A percentile compares a stretch with the other conserved stretches of the same genome.
Evolutionary conservation across 2,329 filamentous ascomycete genomes (phyloP).

Genomic region (Diplodia seriata): DNA sequence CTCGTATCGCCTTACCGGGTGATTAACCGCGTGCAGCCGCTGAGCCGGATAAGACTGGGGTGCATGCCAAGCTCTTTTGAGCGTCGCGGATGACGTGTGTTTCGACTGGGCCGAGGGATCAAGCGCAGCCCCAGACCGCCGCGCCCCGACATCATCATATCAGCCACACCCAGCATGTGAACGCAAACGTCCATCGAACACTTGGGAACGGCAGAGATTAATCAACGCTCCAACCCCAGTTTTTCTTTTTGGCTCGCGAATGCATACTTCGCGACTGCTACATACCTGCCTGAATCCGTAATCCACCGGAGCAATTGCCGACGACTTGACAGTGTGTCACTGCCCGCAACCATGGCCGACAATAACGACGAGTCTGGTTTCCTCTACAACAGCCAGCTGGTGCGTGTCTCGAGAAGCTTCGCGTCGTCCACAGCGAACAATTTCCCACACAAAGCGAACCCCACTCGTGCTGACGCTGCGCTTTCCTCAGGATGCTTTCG

Average conservation of each 20-base stretch:
- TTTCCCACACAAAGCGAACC: background rate
- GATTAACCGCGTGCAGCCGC: constrained; percentile 7
- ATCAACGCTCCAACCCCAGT: background rate
- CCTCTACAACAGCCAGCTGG: constrained; percentile 44
- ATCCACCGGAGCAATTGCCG: background rate
- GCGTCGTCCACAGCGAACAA: background rate
- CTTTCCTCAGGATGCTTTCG: constrained; percentile 49
- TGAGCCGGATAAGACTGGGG: constrained; percentile 3
- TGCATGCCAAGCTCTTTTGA: constrained; percentile 29
- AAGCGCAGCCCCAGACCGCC: background rate
- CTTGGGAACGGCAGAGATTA: background rate
- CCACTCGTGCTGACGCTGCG: background rate
- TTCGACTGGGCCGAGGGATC: constrained; percentile 3
- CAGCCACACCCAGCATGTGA: constrained; percentile 4
- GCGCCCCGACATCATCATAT: constrained; percentile 4
- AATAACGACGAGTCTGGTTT: constrained; percentile 37
- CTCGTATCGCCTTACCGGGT: constrained; percentile 20
- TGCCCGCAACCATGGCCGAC: constrained; percentile 22
- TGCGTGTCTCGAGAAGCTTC: constrained; percentile 11
- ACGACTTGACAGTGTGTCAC: background rate
- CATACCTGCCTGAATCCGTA: background rate
- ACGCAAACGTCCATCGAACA: background rate
- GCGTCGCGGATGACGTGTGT: constrained; percentile 22
- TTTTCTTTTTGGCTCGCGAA: background rate
- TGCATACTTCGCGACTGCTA: background rate